Base-by-base conservation (phyloP, 768 basidiomycete genomes). In the Calocera viscosa region DNA sequence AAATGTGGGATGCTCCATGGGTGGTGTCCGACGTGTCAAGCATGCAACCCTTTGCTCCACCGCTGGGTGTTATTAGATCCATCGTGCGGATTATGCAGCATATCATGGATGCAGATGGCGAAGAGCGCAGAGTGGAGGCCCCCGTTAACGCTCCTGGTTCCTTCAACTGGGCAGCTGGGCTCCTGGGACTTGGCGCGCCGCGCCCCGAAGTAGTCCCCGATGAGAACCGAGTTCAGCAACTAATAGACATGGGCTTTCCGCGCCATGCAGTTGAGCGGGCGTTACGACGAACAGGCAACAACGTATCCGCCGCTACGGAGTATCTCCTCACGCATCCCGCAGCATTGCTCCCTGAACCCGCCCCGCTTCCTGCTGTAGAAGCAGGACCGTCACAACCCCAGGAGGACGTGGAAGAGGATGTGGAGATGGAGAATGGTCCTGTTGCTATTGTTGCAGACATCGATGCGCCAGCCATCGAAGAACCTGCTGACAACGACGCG, bases 181-280 rank as follows among this genome's bases (percentile, higher is more conserved):
- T 60, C 5, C 30, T 60, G 14, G 26, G 30, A 66, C 60, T n/a
- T 49, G 49, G 33, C 66, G 53, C 14, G 10, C 53, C 53, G 5
- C 53, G 72, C 39, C 41, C 63, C 5, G 74, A 75, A 24, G 70
- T 80, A 68, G 84, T 81, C 14, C 83, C 88, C 0, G 90, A 92
- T 73, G 91, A 94, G 74, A 81, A 80, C 53, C 84, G 88, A 38
- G 84, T 97, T 65, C 83, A 84, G 64, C 89, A 92, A 72, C 80
- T 98, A 66, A 87, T 85, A 11, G 96, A 98, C 72, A 98, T 99
- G 96, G 96, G 96, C 53, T 99, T 98, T 80, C 85, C 89, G 38
- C 85, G 93, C n/a, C 82, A 85, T 43, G 90, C 91, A 14, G 91
- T 87, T 1, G 89, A 90, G 73, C 83, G 87, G 65, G 95, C 95